A percentile compares a stretch with the other conserved stretches of the same genome.
These are phyloP conservation scores for Pseudohalonectria lignicola DNA, from an alignment of 2,329 filamentous ascomycete genomes.

Conservation along the genomic window DNA sequence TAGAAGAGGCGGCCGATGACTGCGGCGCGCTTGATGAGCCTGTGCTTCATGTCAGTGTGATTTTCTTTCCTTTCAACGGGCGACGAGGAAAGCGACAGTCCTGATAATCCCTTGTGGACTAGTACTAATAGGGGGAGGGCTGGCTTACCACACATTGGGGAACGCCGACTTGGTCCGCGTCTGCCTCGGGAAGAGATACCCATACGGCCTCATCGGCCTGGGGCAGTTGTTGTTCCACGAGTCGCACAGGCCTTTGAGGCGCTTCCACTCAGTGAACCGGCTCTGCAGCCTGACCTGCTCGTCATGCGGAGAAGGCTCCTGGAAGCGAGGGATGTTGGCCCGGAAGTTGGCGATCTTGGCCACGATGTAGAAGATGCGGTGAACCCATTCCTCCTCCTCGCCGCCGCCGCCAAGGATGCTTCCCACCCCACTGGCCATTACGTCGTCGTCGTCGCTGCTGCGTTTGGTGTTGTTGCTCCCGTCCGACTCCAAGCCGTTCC, in stretches of 20 bases:
- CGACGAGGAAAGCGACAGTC: not conserved
- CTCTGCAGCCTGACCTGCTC: constrained; percentile 54
- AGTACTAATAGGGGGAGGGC: too few relatives aligned
- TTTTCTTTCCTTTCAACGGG: constrained; percentile 7
- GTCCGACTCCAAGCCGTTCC: not conserved
- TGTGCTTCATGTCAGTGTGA: constrained; percentile 19
- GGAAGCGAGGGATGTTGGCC: constrained; percentile 52
- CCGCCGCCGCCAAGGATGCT: constrained; percentile 39
- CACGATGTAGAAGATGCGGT: constrained; percentile 79
- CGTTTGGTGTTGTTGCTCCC: constrained; percentile 3
- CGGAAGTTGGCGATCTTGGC: constrained; percentile 82
- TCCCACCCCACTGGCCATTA: constrained; percentile 33
- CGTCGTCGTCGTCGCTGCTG: too few relatives aligned
- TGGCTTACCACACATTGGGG: constrained; percentile 70
- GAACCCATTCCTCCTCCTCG: constrained; percentile 71
- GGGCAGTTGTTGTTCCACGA: constrained; percentile 72
- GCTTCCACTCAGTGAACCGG: constrained; percentile 65
- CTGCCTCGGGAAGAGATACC: constrained; percentile 59
- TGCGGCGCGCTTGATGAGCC: constrained; percentile 73
- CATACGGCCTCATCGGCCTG: constrained; percentile 77
- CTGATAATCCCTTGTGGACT: too few relatives aligned
- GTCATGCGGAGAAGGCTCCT: constrained; percentile 47
- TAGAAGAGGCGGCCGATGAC: constrained; percentile 80
- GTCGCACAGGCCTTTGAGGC: constrained; percentile 71
- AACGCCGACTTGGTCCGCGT: constrained; percentile 63